Percentiles rank a stretch among this genome's conserved stretches.
phyloP scores from a whole-genome alignment of 2,329 filamentous ascomycete species.

The Botryotinia narcissicola region DNA sequence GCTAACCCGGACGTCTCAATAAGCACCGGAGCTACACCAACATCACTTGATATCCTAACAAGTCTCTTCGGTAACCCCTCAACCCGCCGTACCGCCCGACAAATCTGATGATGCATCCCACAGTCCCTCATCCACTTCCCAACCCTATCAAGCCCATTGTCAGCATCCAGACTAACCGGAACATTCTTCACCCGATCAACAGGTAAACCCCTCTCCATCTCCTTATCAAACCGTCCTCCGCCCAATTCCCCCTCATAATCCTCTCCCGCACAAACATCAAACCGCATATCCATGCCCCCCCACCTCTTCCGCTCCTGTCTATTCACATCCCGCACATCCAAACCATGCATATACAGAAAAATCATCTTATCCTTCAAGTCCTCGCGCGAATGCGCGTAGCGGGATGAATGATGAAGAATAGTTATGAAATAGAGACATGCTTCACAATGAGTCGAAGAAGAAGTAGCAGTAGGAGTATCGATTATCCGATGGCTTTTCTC shows the following conservation, averaged over 20 bases:
- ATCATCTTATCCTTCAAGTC: neutral
- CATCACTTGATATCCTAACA: neutral
- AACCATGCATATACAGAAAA: neutral
- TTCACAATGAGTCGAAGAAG: neutral
- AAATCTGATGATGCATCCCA: neutral
- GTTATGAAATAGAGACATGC: neutral
- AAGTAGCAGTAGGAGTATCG: neutral
- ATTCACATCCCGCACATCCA: neutral
- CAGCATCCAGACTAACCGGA: neutral
- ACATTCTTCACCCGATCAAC: neutral
- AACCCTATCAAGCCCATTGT: neutral
- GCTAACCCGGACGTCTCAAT: neutral
- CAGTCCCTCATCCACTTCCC: neutral
- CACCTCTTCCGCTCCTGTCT: neutral
- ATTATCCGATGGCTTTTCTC: neutral
- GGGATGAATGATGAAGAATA: neutral
- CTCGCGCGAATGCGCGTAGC: neutral
- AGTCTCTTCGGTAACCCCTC: neutral
- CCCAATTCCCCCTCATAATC: neutral
- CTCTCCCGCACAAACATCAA: neutral
- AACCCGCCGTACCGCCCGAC: rapidly evolving
- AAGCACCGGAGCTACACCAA: neutral
- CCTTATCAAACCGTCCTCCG: neutral
- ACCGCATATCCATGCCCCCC: neutral
- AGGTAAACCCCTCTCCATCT: neutral